Percentiles rank a stretch among this genome's conserved stretches.
phyloP scores from a whole-genome alignment of 2,329 filamentous ascomycete genomes.

The Penicillium sp. region DNA sequence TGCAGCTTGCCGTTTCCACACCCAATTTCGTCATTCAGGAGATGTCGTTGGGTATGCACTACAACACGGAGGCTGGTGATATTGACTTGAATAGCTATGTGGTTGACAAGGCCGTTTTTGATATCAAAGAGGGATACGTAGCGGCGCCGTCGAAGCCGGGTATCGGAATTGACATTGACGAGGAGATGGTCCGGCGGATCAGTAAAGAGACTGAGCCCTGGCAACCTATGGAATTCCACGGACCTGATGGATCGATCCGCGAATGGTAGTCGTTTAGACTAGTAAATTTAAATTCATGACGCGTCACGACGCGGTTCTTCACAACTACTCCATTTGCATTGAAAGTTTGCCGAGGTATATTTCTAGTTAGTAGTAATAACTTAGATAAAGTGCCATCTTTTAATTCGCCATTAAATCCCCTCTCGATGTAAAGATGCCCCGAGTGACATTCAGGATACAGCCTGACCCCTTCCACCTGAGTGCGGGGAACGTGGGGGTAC shows the following conservation, averaged over 20 bases:
- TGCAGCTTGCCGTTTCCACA: conserved; percentile 63
- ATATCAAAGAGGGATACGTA: conserved; percentile 66
- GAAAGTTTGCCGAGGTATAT: no score
- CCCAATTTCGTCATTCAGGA: conserved; percentile 75
- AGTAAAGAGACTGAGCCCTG: conserved; percentile 62
- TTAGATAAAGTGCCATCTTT: no score
- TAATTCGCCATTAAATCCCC: not conserved
- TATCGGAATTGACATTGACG: conserved; percentile 69
- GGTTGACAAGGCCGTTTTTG: conserved; percentile 64
- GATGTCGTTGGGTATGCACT: conserved; percentile 78
- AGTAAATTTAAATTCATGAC: not conserved
- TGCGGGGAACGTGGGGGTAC: conserved; percentile 17
- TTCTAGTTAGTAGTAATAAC: no score
- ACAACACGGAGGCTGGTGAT: conserved; percentile 63
- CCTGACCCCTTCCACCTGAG: not conserved
- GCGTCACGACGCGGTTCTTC: no score
- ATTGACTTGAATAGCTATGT: conserved; percentile 68
- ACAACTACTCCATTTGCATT: no score
- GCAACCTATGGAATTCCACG: conserved; percentile 66
- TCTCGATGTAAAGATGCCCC: not conserved
- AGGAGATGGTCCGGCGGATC: conserved; percentile 63
- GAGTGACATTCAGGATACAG: not conserved
- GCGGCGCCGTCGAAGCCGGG: conserved; percentile 60
- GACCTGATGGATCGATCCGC: conserved; percentile 64
- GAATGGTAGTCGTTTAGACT: conserved; percentile 58